A percentile compares a stretch with the other conserved stretches of the same genome.
These are phyloP conservation scores for Triticum urartu DNA, from an alignment of 176 grass and related monocot species.

Conservation along the genomic window DNA sequence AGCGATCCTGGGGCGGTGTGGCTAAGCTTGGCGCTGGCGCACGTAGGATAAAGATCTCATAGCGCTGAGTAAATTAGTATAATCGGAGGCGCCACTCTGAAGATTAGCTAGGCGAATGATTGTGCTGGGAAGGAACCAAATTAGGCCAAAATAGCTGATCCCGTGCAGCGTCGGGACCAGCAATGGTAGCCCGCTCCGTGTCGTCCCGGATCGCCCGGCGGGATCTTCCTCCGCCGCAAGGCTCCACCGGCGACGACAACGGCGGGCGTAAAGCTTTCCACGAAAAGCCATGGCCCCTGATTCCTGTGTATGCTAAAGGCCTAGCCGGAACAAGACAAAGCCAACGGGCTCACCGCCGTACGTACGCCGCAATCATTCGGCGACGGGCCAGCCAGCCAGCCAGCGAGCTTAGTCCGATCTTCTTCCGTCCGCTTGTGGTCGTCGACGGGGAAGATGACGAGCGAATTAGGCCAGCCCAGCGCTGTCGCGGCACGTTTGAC, in stretches of 20 bases:
- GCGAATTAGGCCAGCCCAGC: background rate
- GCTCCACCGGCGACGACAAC: background rate
- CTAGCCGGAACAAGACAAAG: background rate
- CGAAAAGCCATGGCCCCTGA: background rate
- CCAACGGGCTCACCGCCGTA: background rate
- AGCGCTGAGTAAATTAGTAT: no score
- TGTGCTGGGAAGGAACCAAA: no score
- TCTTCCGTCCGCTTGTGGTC: background rate
- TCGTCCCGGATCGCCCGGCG: background rate
- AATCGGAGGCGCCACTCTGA: no score
- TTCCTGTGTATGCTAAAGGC: background rate
- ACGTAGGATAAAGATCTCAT: no score
- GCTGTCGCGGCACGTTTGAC: background rate
- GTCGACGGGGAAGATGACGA: background rate
- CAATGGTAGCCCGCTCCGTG: background rate
- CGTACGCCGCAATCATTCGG: background rate
- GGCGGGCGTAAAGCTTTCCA: background rate
- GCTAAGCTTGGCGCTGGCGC: no score
- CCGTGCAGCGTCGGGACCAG: background rate
- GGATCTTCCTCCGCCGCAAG: background rate
- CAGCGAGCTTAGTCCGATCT: background rate
- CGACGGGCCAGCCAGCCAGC: background rate
- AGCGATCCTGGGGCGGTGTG: no score
- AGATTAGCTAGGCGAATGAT: no score
- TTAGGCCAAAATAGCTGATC: no score